Evolutionary conservation across 2,329 filamentous ascomycete genomes (phyloP), one percentile per base, ranked within the genome.

Genomic region (Fusarium aywerte): DNA sequence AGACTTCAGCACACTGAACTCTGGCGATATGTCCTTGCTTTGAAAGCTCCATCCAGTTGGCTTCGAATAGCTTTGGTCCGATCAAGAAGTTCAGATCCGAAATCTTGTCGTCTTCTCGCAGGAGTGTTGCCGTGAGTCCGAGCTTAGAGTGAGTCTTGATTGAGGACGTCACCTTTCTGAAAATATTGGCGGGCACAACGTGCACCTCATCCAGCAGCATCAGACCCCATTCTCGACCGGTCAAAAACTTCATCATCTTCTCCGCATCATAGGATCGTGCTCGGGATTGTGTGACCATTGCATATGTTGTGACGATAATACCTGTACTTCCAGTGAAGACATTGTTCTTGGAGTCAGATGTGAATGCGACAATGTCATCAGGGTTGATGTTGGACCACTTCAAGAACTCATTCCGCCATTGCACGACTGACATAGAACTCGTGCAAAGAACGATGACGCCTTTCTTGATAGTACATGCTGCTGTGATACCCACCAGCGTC

Each of bases 21-120:
- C 93, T 91, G 33, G 96, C 96, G 77, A 99, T 99, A 76, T 97
- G 94, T 1, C 96, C 96, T 79, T 97, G 93, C 74, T 97, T 92
- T 2, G 95, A 96, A 38, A 99, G 86, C 78, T 99, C 96, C 89
- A 98, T 97, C 96, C 96, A 99, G 77, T 99, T 99, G 27, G 96
- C 96, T 79, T 99, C 96, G 76, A 97, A 99, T 1, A 99, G 84
- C 78, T 99, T 99, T 1, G 96, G 96, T 0, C 96, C 96, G 73
- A 99, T 98, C 59, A 99, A 81, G 76, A 98, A 99, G 78, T 99
- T 99, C 43, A 99, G 80, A 82, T 98, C 94, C 25, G 92, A 92
- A 76, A 99, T 99, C 81, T 98, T 98, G 83, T 99, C 95, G 74
- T 99, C 96, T 80, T 99, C 96, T 82, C 96, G 88, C 16, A 99